Evolutionary conservation across 495 filamentous ascomycete species (phyloP).

Genomic region (Aspergillus bridgeri): DNA sequence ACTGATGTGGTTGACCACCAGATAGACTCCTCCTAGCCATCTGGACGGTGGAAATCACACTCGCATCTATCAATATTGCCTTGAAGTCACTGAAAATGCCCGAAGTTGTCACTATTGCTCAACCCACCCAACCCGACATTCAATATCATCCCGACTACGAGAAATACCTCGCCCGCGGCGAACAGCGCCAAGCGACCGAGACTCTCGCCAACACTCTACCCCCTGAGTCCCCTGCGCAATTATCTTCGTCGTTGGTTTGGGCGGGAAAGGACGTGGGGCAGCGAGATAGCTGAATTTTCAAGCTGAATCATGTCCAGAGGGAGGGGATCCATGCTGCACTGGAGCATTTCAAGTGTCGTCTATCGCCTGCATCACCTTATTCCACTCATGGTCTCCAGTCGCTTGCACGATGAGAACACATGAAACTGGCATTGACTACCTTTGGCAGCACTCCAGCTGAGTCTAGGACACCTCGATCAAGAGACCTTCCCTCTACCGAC

Average conservation of each 20-base stretch:
- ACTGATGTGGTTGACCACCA: background rate
- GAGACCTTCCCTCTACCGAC: slow-evolving; percentile 57
- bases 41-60: too few relatives aligned
- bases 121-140: slow-evolving; percentile 45
- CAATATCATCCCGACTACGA: slow-evolving; percentile 53
- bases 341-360: slow-evolving; percentile 51
- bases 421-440: background rate
- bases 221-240: slow-evolving; percentile 44
- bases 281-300: slow-evolving; percentile 49
- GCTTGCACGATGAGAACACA: background rate
- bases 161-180: slow-evolving; percentile 51
- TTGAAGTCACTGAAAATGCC: too few relatives aligned
- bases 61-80: too few relatives aligned
- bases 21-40: too few relatives aligned
- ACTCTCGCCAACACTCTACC: slow-evolving; percentile 43
- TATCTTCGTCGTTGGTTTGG: slow-evolving; percentile 55
- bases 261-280: slow-evolving; percentile 50
- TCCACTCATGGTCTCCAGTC: background rate
- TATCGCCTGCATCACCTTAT: background rate
- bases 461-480: slow-evolving; percentile 46
- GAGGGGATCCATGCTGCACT: slow-evolving; percentile 55
- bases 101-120: slow-evolving; percentile 24
- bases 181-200: slow-evolving; percentile 44
- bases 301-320: slow-evolving; percentile 44
- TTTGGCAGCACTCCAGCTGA: slow-evolving; percentile 35